These are phyloP conservation scores for Pseudogymnoascus sp. DNA, from an alignment of 2,329 filamentous ascomycete genomes.

Conservation along the genomic window DNA sequence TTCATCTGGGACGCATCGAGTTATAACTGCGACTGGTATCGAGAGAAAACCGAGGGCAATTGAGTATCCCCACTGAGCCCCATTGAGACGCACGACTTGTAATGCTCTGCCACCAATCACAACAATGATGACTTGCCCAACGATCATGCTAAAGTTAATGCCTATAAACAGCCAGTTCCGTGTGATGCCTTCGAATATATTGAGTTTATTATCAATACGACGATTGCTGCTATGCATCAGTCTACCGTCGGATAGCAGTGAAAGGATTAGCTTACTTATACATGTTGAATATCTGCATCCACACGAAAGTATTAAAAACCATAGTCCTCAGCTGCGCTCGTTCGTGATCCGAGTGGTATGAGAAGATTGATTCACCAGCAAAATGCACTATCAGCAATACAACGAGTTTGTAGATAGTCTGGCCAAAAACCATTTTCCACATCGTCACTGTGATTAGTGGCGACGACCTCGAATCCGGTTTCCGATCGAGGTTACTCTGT, in stretches of 20 bases:
- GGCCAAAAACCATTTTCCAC: too few species aligned
- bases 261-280: conserved; percentile 39
- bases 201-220: conserved; percentile 87
- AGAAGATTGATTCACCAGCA: too few species aligned
- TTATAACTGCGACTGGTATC: conserved; percentile 71
- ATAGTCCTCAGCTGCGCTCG: too few species aligned
- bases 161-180: conserved; percentile 83
- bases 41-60: conserved; percentile 79
- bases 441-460: too few species aligned
- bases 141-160: conserved; percentile 72
- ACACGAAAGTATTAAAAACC: too few species aligned
- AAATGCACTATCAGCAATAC: too few species aligned
- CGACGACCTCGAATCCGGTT: too few species aligned
- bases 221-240: conserved; percentile 56
- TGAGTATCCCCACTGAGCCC: conserved; percentile 77
- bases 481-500: too few species aligned
- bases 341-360: too few species aligned
- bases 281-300: too few species aligned
- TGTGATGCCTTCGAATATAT: conserved; percentile 83
- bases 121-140: too few species aligned
- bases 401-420: too few species aligned
- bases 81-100: conserved; percentile 54
- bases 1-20: conserved; percentile 75
- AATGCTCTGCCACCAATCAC: conserved; percentile 78
- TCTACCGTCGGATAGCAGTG: conserved; percentile 12